Evolutionary conservation across 1,284 basidiomycete genomes (phyloP).

Genomic region (Sporisorium sorghi): DNA sequence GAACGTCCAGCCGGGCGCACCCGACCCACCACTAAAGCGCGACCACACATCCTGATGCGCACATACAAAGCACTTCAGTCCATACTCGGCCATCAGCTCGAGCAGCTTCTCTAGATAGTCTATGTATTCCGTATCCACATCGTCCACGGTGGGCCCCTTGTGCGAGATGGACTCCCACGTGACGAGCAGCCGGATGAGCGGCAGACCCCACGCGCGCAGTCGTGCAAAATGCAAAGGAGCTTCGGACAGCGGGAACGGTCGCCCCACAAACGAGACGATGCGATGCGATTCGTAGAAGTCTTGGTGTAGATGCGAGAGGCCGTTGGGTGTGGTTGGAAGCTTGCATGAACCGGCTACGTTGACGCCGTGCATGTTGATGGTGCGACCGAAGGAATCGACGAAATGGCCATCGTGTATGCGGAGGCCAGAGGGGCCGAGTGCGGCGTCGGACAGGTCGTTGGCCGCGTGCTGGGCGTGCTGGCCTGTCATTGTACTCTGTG

Average conservation of each 20-base stretch:
- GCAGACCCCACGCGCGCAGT: slow-evolving; percentile 69
- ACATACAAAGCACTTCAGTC: slow-evolving; percentile 82
- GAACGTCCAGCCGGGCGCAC: slow-evolving; percentile 75
- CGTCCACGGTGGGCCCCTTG: slow-evolving; percentile 71
- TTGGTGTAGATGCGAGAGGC: slow-evolving; percentile 48
- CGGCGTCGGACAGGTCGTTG: slow-evolving; percentile 48
- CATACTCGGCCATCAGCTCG: slow-evolving; percentile 81
- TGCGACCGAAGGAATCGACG: slow-evolving; percentile 63
- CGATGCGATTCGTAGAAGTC: slow-evolving; percentile 65
- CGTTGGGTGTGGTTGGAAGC: slow-evolving; percentile 54
- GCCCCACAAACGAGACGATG: slow-evolving; percentile 68
- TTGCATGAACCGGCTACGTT: slow-evolving; percentile 70
- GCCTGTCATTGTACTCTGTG: slow-evolving; percentile 16
- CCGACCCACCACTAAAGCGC: slow-evolving; percentile 83
- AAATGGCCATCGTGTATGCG: slow-evolving; percentile 55
- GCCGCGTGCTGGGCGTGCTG: slow-evolving; percentile 44
- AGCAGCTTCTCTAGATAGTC: slow-evolving; percentile 81
- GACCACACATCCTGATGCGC: slow-evolving; percentile 83
- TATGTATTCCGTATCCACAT: slow-evolving; percentile 86
- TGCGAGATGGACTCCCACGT: slow-evolving; percentile 98
- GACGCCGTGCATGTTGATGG: slow-evolving; percentile 69
- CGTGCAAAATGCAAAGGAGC: slow-evolving; percentile 65
- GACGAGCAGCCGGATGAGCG: slow-evolving; percentile 76
- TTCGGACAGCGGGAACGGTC: slow-evolving; percentile 69
- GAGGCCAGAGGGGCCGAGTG: slow-evolving; percentile 46